Conservation (phyloP, 2,329 filamentous ascomycete species). For the Sphaerulina vaccinii region DNA sequence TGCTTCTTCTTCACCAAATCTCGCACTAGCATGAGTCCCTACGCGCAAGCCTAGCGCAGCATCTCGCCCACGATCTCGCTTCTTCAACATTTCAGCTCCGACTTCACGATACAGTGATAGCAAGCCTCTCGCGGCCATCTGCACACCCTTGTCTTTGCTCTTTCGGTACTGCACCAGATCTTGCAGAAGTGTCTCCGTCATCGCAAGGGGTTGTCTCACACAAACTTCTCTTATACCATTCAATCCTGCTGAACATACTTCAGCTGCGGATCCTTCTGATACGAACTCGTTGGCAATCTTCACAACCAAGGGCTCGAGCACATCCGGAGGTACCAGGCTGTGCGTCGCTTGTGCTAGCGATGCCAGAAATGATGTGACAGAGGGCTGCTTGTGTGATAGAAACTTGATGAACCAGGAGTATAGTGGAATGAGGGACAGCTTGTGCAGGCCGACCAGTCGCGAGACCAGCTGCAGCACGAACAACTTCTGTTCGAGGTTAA, state of each 20-base stretch:
- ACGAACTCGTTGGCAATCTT: constrained; percentile 99
- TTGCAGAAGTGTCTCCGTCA: constrained; percentile 92
- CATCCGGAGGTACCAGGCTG: constrained; percentile 86
- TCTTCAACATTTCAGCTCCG: constrained; percentile 82
- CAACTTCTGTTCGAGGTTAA: constrained; percentile 85
- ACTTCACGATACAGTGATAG: constrained; percentile 89
- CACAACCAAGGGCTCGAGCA: constrained; percentile 81
- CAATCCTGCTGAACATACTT: constrained; percentile 87
- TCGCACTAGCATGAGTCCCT: constrained; percentile 71
- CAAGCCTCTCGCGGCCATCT: constrained; percentile 95
- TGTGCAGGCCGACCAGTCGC: constrained; percentile 86
- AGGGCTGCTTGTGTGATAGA: constrained; percentile 82
- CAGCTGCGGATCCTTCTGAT: constrained; percentile 84
- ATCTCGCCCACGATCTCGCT: constrained; percentile 86
- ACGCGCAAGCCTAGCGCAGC: constrained; percentile 77
- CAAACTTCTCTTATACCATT: constrained; percentile 96
- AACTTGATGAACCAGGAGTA: constrained; percentile 96
- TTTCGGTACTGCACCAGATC: constrained; percentile 94
- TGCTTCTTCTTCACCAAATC: constrained; percentile 77
- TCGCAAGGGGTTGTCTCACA: constrained; percentile 87
- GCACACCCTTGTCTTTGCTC: constrained; percentile 97
- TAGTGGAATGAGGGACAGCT: constrained; percentile 81
- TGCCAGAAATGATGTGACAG: constrained; percentile 89
- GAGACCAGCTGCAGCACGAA: constrained; percentile 89
- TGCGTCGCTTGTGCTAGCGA: constrained; percentile 90